Evolutionary conservation across 208 protist genomes (phyloP), one percentile per base, ranked within the genome.

Genomic region (Crithidia brevicula): DNA sequence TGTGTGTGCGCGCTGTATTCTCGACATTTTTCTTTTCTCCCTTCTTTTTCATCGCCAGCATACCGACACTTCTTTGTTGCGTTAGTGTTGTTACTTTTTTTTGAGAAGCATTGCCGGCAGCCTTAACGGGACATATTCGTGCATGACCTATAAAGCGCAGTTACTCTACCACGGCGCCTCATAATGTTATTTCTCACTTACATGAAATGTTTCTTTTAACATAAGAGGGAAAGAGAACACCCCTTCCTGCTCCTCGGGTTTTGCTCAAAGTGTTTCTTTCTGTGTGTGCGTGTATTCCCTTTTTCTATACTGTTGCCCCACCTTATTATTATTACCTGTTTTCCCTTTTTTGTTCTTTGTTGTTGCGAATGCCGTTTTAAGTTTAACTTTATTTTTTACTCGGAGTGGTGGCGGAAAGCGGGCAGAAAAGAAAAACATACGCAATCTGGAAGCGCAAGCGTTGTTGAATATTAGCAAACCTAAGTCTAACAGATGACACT

Each of bases 191-290:
- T n/a, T n/a, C n/a, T n/a, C n/a, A n/a, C n/a, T n/a, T n/a, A n/a
- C n/a, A n/a, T n/a, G n/a, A n/a, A n/a, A n/a, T n/a, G n/a, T n/a
- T n/a, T n/a, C n/a, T n/a, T n/a, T n/a, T n/a, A n/a, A n/a, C n/a
- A n/a, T n/a, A n/a, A n/a, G n/a, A n/a, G n/a, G n/a, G n/a, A n/a
- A n/a, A n/a, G n/a, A n/a, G n/a, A n/a, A n/a, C n/a, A n/a, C n/a
- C n/a, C n/a, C 49, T 57, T 16, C 38, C 54, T 47, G 43, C 30
- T 50, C 43, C 28, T 18, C 34, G 10, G 54, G 13, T 54, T 23
- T 46, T 60, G 10, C 45, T 63, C n/a, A n/a, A n/a, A n/a, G n/a
- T n/a, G n/a, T n/a, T 66, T 67, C 42, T 67, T 30, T 47, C 50
- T 57, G n/a, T 25, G 7, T 25, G 31, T 57, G 28, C 31, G 36